Conservation (phyloP, 805 yeast genomes). For the Teunomyces atbi region DNA sequence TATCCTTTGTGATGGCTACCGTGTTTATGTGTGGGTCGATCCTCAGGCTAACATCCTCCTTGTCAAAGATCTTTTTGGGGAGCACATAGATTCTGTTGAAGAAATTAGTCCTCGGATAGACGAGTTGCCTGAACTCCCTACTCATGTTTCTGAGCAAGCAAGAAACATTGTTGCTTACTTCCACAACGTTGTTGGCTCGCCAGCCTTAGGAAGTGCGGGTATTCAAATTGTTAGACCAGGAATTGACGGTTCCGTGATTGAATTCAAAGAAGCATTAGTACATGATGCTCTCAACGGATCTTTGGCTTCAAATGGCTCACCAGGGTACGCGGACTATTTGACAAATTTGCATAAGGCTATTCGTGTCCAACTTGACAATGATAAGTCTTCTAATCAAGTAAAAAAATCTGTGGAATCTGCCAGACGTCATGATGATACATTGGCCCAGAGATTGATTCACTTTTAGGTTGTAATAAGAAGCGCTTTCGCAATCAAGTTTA, state of each 20-base stretch:
- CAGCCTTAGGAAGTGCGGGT: slow-evolving; percentile 33
- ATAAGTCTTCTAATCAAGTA: slow-evolving; percentile 30
- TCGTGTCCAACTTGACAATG: slow-evolving; percentile 50
- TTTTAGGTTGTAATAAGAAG: slow-evolving; percentile 19
- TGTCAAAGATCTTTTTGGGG: slow-evolving; percentile 73
- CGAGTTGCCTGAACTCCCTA: slow-evolving; percentile 67
- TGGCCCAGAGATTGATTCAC: slow-evolving; percentile 41
- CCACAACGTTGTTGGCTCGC: slow-evolving; percentile 33
- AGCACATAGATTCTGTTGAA: slow-evolving; percentile 40
- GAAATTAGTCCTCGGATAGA: slow-evolving; percentile 50
- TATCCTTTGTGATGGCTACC: slow-evolving; percentile 67
- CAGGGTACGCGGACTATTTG: slow-evolving; percentile 65
- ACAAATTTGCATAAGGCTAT: slow-evolving; percentile 65
- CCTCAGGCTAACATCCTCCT: slow-evolving; percentile 64
- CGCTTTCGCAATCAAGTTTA: background rate
- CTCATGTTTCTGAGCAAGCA: slow-evolving; percentile 67
- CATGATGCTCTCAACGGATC: slow-evolving; percentile 62
- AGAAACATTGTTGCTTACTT: slow-evolving; percentile 60
- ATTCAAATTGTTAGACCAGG: slow-evolving; percentile 65
- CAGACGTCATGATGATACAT: slow-evolving; percentile 28
- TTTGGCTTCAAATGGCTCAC: slow-evolving; percentile 39
- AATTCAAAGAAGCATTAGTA: slow-evolving; percentile 57
- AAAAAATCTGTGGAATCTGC: slow-evolving; percentile 26
- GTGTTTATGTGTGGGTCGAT: slow-evolving; percentile 64
- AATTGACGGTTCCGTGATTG: slow-evolving; percentile 54